Evolutionary conservation across 768 basidiomycete species (phyloP).

Genomic region (Hebeloma cylindrosporum): DNA sequence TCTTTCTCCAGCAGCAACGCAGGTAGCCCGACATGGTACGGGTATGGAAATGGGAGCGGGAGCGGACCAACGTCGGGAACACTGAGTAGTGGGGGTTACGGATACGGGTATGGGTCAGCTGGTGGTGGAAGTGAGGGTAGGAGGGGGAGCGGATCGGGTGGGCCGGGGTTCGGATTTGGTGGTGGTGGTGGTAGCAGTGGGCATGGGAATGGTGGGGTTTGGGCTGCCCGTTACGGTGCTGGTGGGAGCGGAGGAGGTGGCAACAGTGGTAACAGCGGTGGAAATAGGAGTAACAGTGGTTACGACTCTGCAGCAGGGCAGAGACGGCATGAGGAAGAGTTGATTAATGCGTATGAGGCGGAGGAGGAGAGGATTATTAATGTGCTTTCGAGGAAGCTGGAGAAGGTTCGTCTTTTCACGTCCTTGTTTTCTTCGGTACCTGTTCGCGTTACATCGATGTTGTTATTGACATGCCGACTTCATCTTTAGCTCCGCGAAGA

Average conservation of each 20-base stretch:
- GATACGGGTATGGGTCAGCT: no score
- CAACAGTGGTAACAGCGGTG: constrained; percentile 3
- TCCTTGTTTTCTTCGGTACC: neutral
- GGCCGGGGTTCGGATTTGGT: no score
- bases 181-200: no score
- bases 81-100: no score
- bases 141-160: no score
- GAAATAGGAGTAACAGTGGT: constrained; percentile 1
- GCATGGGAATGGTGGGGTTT: no score
- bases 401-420: constrained; percentile 59
- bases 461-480: neutral
- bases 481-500: constrained; percentile 69
- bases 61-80: no score
- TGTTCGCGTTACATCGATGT: neutral
- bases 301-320: no score
- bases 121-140: no score
- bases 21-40: no score
- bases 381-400: constrained; percentile 76
- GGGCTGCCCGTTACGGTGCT: constrained; percentile 9
- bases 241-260: constrained; percentile 7
- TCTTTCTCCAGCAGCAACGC: no score
- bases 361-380: constrained; percentile 90
- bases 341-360: constrained; percentile 88
- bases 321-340: constrained; percentile 49
- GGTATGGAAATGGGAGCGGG: no score